Evolutionary conservation across 495 filamentous ascomycete species (phyloP), one percentile per base, ranked within the genome.

Genomic region (Massariosphaeria phaeospora): DNA sequence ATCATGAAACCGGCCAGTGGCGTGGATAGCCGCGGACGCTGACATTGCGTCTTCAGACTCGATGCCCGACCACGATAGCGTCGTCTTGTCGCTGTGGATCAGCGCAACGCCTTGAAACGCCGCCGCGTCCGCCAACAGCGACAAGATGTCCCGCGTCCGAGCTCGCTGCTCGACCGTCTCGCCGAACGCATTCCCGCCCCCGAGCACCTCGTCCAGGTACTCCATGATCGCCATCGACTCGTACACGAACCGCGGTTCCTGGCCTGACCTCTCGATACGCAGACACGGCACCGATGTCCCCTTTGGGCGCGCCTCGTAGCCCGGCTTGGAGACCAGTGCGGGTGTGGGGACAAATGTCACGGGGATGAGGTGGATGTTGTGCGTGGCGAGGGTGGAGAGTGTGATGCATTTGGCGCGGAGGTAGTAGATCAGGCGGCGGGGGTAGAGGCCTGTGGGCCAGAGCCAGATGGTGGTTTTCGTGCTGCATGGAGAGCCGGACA

Each of bases 391-490:
- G 36, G 15, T 12, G 36, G 54, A 35, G 27, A 29, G 35, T 4
- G 45, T 25, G 26, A 57, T 15, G 9, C 23, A 20, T 38, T 57
- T 57, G 25, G 54, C 26, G 35, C 25, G 35, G 17, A 57, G 26
- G 21, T 57, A 57, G 46, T 57, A 57, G 15, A 48, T 23, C 17
- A 57, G 17, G 35, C 46, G 54, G 18, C 38, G 46, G 27, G 54
- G 44, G 26, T 33, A 57, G n/a, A 57, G 54, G 20, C 54, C 54
- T 2, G 35, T 39, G 15, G 46, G 33, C 54, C 54, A 57, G 39
- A 57, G 2, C 54, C 46, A 57, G 25, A 57, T 13, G 12, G 54
- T 57, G 12, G 24, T 31, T 29, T 18, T 6, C 5, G 46, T 36
- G 17, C n/a, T 34, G 29, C n/a, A n/a, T n/a, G n/a, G n/a, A n/a